Evolutionary conservation across 495 filamentous ascomycete genomes (phyloP).

Genomic region (Aspergillus panamensis): DNA sequence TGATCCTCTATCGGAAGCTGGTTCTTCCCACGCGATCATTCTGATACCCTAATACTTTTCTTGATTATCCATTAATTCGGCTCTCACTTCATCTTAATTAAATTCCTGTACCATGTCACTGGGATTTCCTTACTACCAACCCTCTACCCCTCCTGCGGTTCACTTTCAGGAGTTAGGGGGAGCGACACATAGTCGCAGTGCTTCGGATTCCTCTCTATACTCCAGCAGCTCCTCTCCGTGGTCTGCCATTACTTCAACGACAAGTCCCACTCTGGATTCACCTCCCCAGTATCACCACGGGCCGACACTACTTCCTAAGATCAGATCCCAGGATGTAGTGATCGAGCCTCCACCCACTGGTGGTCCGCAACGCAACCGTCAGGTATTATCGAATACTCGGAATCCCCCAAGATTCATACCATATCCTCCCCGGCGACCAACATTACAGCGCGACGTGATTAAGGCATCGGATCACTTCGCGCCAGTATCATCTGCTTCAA

Average conservation of each 20-base stretch:
- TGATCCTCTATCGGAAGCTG: slow-evolving; percentile 23
- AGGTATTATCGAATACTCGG: slow-evolving; percentile 55
- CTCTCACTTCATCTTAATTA: background rate
- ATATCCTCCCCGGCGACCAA: slow-evolving; percentile 37
- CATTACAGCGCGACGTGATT: slow-evolving; percentile 54
- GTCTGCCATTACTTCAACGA: slow-evolving; percentile 66
- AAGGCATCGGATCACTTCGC: slow-evolving; percentile 61
- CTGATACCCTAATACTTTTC: background rate
- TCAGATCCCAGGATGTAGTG: slow-evolving; percentile 79
- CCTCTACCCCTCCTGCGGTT: slow-evolving; percentile 43
- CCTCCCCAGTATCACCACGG: slow-evolving; percentile 74
- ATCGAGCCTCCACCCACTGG: slow-evolving; percentile 51
- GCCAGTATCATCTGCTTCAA: slow-evolving; percentile 51
- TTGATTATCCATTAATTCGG: background rate
- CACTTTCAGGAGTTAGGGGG: slow-evolving; percentile 32
- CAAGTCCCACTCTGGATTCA: slow-evolving; percentile 65
- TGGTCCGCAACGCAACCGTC: slow-evolving; percentile 47
- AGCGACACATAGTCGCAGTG: slow-evolving; percentile 41
- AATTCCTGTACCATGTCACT: slow-evolving; percentile 41
- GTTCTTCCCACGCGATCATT: slow-evolving; percentile 17
- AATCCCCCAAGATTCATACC: slow-evolving; percentile 47
- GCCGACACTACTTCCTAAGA: slow-evolving; percentile 79
- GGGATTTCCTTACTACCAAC: slow-evolving; percentile 44
- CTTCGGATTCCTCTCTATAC: slow-evolving; percentile 50
- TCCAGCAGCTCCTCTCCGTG: slow-evolving; percentile 74